Evolutionary conservation across 805 yeast species (phyloP).

Genomic region (Helenozyma rhizophorensis): DNA sequence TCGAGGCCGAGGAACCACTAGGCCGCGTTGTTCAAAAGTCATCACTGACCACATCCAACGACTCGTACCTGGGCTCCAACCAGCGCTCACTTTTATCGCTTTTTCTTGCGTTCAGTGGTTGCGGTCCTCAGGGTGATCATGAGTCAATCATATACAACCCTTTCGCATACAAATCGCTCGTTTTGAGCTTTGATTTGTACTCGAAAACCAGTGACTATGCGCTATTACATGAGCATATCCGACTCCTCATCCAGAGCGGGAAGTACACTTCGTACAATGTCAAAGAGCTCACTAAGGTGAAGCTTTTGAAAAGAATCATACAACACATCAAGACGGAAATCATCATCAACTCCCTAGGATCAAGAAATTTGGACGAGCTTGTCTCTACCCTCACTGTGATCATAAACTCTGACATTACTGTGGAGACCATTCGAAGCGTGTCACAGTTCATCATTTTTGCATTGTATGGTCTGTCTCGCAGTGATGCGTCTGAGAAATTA

Average conservation of each 20-base stretch:
- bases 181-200: conserved; percentile 59
- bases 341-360: conserved; percentile 10
- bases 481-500: conserved; percentile 32
- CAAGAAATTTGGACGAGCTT: conserved; percentile 12
- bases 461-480: conserved; percentile 35
- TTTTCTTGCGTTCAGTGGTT: too few species aligned
- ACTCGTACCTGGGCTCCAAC: too few species aligned
- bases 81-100: too few species aligned
- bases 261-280: conserved; percentile 48
- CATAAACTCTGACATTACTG: conserved; percentile 41
- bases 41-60: too few species aligned
- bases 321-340: conserved; percentile 42
- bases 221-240: conserved; percentile 54
- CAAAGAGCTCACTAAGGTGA: conserved; percentile 50
- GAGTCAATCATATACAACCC: conserved; percentile 44
- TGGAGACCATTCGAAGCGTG: conserved; percentile 51
- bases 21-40: too few species aligned
- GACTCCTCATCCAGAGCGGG: conserved; percentile 51
- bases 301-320: conserved; percentile 41
- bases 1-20: not conserved
- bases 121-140: too few species aligned
- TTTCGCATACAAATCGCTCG: conserved; percentile 46
- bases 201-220: conserved; percentile 52
- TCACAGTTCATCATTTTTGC: conserved; percentile 44
- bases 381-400: conserved; percentile 19